Conservation (phyloP, 108 stramenopile genomes). For the Cylindrotheca closterium region DNA sequence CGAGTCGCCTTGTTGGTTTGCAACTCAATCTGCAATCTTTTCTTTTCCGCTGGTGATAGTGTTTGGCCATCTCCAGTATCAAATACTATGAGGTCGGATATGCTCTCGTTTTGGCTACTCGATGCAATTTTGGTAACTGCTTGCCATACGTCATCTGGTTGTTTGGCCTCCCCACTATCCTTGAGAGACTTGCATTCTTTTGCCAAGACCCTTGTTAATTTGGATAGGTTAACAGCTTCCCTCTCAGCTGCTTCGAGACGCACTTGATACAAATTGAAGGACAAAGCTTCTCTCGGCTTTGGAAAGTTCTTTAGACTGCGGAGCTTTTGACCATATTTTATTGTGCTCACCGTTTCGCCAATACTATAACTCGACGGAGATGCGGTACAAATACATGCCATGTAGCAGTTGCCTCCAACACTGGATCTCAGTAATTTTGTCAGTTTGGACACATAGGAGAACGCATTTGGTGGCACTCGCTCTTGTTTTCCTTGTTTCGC, state of each 20-base stretch:
- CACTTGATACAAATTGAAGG: conserved; percentile 45
- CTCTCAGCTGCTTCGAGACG: conserved; percentile 55
- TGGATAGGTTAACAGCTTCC: conserved; percentile 55
- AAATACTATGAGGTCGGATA: conserved; percentile 29
- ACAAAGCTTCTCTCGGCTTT: conserved; percentile 8
- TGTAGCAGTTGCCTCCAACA: conserved; percentile 89
- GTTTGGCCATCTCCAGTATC: conserved; percentile 35
- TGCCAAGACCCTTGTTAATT: conserved; percentile 58
- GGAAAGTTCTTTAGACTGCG: conserved; percentile 57
- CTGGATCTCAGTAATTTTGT: conserved; percentile 72
- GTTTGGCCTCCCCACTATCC: conserved; percentile 16
- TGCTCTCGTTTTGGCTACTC: conserved; percentile 15
- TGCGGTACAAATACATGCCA: conserved; percentile 76
- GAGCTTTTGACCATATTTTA: conserved; percentile 74
- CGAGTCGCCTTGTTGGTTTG: conserved; percentile 9
- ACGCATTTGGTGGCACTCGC: conserved; percentile 11
- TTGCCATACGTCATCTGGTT: conserved; percentile 34
- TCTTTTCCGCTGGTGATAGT: conserved; percentile 27
- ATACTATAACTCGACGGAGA: conserved; percentile 85
- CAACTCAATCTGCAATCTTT: conserved; percentile 30
- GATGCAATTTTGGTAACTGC: conserved; percentile 13
- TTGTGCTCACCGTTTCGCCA: conserved; percentile 77
- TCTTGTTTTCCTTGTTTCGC: conserved; percentile 44
- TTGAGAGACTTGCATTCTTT: conserved; percentile 66
- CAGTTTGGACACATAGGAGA: conserved; percentile 64